Evolutionary conservation across 495 filamentous ascomycete genomes (phyloP).

Genomic region (Staphylotrichum tortipilum): DNA sequence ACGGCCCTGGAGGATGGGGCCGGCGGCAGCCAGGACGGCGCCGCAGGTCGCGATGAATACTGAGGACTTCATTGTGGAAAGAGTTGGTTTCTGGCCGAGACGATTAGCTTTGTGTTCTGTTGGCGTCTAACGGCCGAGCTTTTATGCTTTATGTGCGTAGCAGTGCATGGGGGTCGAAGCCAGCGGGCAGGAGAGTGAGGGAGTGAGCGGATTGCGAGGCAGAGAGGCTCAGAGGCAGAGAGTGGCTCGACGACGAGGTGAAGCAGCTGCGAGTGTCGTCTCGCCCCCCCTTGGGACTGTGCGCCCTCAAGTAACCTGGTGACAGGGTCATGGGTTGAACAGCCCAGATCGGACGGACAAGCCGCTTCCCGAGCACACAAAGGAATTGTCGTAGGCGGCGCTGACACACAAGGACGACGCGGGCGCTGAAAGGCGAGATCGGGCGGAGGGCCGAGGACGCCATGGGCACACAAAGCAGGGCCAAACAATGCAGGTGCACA

Average conservation of each 20-base stretch:
- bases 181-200: too few species aligned
- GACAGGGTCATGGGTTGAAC: neutral
- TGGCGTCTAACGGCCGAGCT: neutral
- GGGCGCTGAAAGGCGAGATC: too few species aligned
- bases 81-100: neutral
- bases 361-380: slow-evolving; percentile 1
- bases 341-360: neutral
- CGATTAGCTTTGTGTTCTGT: neutral
- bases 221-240: too few species aligned
- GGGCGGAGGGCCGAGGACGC: too few species aligned
- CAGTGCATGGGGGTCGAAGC: too few species aligned
- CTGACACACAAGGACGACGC: too few species aligned
- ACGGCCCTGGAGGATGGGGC: slow-evolving; percentile 50
- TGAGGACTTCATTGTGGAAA: slow-evolving; percentile 58
- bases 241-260: neutral
- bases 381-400: slow-evolving; percentile 3
- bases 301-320: neutral
- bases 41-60: slow-evolving; percentile 52
- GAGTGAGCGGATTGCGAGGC: too few species aligned
- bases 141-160: too few species aligned
- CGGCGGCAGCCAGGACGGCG: slow-evolving; percentile 52
- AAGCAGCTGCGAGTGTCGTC: too few species aligned
- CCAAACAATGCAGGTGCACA: slow-evolving; percentile 4
- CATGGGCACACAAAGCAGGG: neutral
- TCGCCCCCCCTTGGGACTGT: neutral